Base-by-base conservation (phyloP, 139 green algal species). In the Chlamydomonas asymmetrica region DNA sequence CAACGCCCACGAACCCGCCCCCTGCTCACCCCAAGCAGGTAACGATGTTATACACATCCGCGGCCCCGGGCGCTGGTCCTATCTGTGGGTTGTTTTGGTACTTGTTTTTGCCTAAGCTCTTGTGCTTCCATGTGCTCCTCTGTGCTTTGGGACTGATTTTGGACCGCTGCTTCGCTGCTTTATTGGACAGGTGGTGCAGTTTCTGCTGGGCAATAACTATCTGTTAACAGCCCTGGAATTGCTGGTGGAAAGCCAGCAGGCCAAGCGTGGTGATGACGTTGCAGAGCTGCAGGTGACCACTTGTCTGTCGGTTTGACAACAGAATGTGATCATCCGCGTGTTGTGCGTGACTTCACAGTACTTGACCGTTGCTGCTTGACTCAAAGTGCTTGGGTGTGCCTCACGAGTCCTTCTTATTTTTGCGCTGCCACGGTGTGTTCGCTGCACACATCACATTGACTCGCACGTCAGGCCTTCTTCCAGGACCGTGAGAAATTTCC, bases 131-230 rank as follows among this genome's bases (percentile, higher is more conserved):
- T n/a, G n/a, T n/a, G n/a, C n/a, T n/a, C n/a, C n/a, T n/a, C n/a
- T n/a, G n/a, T n/a, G n/a, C n/a, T n/a, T n/a, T n/a, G n/a, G n/a
- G n/a, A n/a, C n/a, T n/a, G n/a, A n/a, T n/a, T n/a, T n/a, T n/a
- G n/a, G n/a, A n/a, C n/a, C n/a, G n/a, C n/a, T n/a, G n/a, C n/a
- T n/a, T n/a, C n/a, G n/a, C n/a, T n/a, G n/a, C n/a, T n/a, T n/a
- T n/a, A n/a, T n/a, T n/a, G n/a, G n/a, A 25, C 77, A 87, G 82
- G 82, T 87, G 1, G 63, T 75, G 9, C 82, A 84, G 39, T 87
- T 82, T 69, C 60, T 87, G 40, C 82, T 87, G 3, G 69, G 73
- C 4, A 65, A 71, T 18, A 80, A 82, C 56, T 87, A 80, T 38
- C 57, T 80, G 34, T 64, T 87, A 2, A 87, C 82, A 31, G 82